Evolutionary conservation across 2,329 filamentous ascomycete genomes (phyloP), one percentile per base, ranked within the genome.

Genomic region (Xylaria multiplex): DNA sequence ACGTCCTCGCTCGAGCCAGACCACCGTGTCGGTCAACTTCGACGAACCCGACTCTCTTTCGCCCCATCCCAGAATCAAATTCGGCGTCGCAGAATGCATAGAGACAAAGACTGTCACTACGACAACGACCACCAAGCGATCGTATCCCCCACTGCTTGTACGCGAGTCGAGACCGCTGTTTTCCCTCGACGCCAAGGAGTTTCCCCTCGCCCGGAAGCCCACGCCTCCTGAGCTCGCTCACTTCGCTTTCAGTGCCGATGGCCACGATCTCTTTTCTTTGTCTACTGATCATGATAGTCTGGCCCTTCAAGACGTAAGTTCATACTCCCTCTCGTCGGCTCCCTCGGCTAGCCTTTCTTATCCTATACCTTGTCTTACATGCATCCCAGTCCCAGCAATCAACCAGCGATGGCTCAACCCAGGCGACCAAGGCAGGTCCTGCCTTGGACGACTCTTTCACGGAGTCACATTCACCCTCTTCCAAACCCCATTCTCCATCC

Each of bases 121-220:
- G 0, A 97, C 94, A 0, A 97, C 93, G 0, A 97, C 93, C 0
- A 96, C 94, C 1, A 92, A 93, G 70, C 90, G 78, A 85, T 93
- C 79, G 79, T 96, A 96, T 71, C 94, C 95, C 53, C 93, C 93
- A n/a, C 83, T 97, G 64, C 84, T 92, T 62, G 88, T 97, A 71
- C 89, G 88, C 70, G 87, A 92, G 65, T 91, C 93, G 27, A 87
- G 88, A 59, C 87, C 89, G 58, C 85, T 93, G 40, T 83, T 86
- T 65, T 86, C 90, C 60, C 87, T 97, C 64, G 93, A 98, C 78
- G 85, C 91, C 14, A 97, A 96, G 77, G 89, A 96, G 73, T 99
- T 97, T 77, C 96, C 96, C 45, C 84, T 99, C 35, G 95, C 95
- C 43, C 86, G 87, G 68, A 90, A 92, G 56, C 91, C 93, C 1